Base-by-base conservation (phyloP, 2,329 filamentous ascomycete species). In the Cladosporium oxysporum region DNA sequence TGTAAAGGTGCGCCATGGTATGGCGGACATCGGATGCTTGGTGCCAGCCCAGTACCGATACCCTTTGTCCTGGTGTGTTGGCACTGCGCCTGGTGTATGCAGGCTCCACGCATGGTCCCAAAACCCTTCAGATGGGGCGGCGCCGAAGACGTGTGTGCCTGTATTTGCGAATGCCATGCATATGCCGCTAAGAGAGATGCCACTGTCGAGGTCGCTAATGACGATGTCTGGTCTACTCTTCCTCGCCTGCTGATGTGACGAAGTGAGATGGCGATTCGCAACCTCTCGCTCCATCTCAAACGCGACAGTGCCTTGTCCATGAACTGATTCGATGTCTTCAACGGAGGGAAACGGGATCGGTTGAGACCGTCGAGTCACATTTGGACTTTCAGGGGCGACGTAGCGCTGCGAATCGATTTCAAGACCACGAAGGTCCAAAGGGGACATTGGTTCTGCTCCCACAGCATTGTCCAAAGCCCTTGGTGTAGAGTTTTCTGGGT, bases 221-320 rank as follows among this genome's bases (percentile, higher is more conserved):
- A 97, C 76, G 0, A 79, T 82, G 67, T 83, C 80, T 0, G 83
- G 68, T 2, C 68, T 47, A 37, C 66, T 72, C 58, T 69, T 71
- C 2, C 21, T 58, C 33, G 29, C 31, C 8, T 58, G 33, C 21
- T 58, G 31, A 3, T 52, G 49, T 12, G 49, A 52, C 10, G 49
- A 52, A 29, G 49, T 28, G 18, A 33, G 26, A 16, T 33, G 4
- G 28, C 29, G 44, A 11, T 3, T 26, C 21, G 31, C 23, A 21
- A 89, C 91, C 75, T 98, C 93, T 67, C 85, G 81, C 75, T 93
- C 89, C 37, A 97, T 78, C 78, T 99, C 95, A 5, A 97, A 77
- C 0, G 88, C 93, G 68, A 91, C 83, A 0, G 94, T 98, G n/a
- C 94, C 95, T 81, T 97, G 93, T 0, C 95, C 94, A 0, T 97